These are phyloP conservation scores for Nicotiana noctiflora DNA, from an alignment of 257 asterid species.

Conservation along the genomic window DNA sequence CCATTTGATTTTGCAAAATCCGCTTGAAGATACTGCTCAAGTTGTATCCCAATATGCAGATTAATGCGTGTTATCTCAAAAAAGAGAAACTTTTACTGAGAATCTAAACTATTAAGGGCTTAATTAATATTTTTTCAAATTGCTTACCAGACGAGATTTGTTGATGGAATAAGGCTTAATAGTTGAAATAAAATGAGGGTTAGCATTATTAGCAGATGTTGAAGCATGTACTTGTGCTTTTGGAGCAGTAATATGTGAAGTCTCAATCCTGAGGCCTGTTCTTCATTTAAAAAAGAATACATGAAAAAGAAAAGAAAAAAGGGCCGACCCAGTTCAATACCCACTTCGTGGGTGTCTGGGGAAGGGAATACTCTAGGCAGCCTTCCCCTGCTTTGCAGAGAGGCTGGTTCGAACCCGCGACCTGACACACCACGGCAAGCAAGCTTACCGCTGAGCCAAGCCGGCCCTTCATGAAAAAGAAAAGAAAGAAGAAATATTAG, in stretches of 20 bases:
- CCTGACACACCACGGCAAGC: too few relatives aligned
- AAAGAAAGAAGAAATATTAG: too few relatives aligned
- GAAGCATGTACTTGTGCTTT: neutral
- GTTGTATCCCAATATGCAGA: neutral
- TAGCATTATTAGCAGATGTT: neutral
- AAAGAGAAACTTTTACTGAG: neutral
- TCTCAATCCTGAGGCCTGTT: neutral
- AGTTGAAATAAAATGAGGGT: neutral
- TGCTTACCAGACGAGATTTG: neutral
- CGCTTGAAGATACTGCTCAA: neutral
- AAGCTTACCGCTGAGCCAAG: too few relatives aligned
- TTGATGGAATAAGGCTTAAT: neutral
- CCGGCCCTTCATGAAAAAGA: neutral
- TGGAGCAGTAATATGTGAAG: neutral
- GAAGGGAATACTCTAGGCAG: too few relatives aligned
- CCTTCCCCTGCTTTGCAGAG: too few relatives aligned
- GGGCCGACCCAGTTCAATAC: too few relatives aligned
- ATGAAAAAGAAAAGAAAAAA: too few relatives aligned
- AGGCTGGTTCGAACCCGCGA: too few relatives aligned
- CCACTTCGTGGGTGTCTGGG: too few relatives aligned
- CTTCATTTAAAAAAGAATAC: neutral
- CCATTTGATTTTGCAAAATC: slow-evolving; percentile 2
- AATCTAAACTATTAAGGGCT: neutral
- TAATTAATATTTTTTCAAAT: too few relatives aligned
- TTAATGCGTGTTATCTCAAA: neutral